Base-by-base conservation (phyloP, 768 basidiomycete species). In the Lepiota brunneoincarnata region DNA sequence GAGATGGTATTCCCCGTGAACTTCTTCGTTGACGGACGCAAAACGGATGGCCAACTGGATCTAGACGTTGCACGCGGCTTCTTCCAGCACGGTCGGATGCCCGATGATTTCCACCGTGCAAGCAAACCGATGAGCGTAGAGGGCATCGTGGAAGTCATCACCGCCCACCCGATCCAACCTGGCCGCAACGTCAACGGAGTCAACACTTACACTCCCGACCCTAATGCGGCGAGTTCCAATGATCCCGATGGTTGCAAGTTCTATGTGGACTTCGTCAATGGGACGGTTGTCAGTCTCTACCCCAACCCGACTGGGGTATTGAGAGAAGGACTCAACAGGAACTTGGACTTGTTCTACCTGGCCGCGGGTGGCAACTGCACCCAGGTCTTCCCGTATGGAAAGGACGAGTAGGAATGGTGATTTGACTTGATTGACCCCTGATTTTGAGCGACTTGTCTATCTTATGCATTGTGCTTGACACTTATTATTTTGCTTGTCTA, bases 11-110 rank as follows among this genome's bases (percentile, higher is more conserved):
- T 60, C 42, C 57, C 54, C 10, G 21, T 37, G 40, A 24, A 36
- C 26, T 55, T 61, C 36, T 61, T 61, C 46, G 59, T 61, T 1
- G 61, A 61, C 21, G 59, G 61, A 20, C 60, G 62, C 4, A 40
- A 28, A 17, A 18, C 35, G 15, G 51, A 58, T 21, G 44, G 51
- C 10, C 51, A 55, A 17, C 51, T 63, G 10, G 49, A 57, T 24
- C 43, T 60, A 53, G 42, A 24, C 2, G 34, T 37, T 31, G 62
- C 62, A 2, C 56, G 54, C 12, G 43, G 56, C 31, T 63, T 61
- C 56, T 63, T 61, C 54, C 50, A 50, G 47, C 26, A 57, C 35
- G 50, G 28, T 37, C 46, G 48, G 38, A 47, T 58, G 26, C 62
- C 62, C 4, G 15, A 37, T 4, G 59, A 50, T 7, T 63, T 61